Evolutionary conservation across 768 basidiomycete genomes (phyloP).

Genomic region (Cyclocybe aegerita): DNA sequence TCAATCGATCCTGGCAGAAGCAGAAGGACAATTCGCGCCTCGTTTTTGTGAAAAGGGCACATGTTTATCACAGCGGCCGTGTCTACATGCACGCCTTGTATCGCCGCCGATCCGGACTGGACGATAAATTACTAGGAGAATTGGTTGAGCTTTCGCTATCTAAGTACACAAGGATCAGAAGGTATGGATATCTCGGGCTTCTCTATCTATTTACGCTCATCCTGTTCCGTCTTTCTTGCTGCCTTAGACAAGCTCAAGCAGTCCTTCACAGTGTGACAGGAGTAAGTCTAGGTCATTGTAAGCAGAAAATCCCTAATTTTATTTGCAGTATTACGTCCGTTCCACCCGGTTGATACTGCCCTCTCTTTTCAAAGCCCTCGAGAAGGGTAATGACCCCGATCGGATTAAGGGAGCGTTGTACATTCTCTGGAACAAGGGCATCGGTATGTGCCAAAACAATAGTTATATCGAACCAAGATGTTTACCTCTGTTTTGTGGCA

Average conservation of each 20-base stretch:
- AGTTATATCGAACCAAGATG: background rate
- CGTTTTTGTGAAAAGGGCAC: conserved; percentile 75
- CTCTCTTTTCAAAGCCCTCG: conserved; percentile 56
- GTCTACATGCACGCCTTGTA: conserved; percentile 78
- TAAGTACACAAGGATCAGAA: conserved; percentile 73
- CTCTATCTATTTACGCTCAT: background rate
- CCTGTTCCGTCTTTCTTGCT: conserved; percentile 1
- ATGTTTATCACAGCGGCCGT: conserved; percentile 74
- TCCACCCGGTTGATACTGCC: conserved; percentile 69
- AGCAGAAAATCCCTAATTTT: conserved; percentile 4
- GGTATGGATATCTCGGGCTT: conserved; percentile 40
- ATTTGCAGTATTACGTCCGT: conserved; percentile 61
- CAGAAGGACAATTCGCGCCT: conserved; percentile 78
- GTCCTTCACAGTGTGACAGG: conserved; percentile 63
- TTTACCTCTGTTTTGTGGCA: conserved; percentile 18
- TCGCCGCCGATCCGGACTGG: conserved; percentile 70
- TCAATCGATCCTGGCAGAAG: conserved; percentile 64
- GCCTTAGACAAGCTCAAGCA: conserved; percentile 62
- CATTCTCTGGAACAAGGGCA: conserved; percentile 71
- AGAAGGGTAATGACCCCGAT: conserved; percentile 82
- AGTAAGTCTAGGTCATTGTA: conserved; percentile 38
- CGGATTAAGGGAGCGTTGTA: conserved; percentile 95
- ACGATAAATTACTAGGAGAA: conserved; percentile 67
- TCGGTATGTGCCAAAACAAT: conserved; percentile 39
- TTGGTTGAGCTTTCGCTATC: conserved; percentile 76